Evolutionary conservation across 1,284 basidiomycete genomes (phyloP), one percentile per base, ranked within the genome.

Genomic region (Coniophora puteana): DNA sequence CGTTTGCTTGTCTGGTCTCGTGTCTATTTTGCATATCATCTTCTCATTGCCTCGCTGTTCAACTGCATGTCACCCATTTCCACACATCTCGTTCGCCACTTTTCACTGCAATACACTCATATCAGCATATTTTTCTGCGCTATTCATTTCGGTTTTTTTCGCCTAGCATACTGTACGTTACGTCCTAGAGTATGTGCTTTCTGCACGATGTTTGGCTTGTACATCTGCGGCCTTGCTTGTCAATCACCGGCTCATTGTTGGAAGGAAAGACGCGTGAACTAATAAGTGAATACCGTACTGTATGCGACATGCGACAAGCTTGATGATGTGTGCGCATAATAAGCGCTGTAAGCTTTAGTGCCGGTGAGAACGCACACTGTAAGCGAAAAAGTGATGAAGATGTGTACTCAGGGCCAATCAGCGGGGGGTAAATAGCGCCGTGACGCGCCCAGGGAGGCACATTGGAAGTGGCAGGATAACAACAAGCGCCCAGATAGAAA

Each of bases 121-220:
- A 66, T 62, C 61, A 61, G 66, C 61, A 58, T 59, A 49, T 48
- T 48, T 52, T 48, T 48, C 40, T 39, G 31, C 45, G 36, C 40
- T 40, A 21, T 50, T 52, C 48, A 43, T 51, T 46, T 49, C 48
- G 54, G 59, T n/a, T n/a, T n/a, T n/a, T 64, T 51, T 51, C 46
- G 21, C 40, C 44, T 52, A 55, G 60, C 61, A 63, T 58, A 58
- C 49, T 72, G 71, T 74, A 72, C 57, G 63, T 54, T 72, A 71
- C 63, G 64, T 29, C 54, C 48, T 46, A 29, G 27, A 27, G 28
- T 43, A 40, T 25, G 40, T 35, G 28, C 38, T 36, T 48, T 48
- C 11, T 23, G 23, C 43, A 41, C 43, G 39, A 36, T 25, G 16
- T 28, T 41, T 28, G 25, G 39, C 31, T 44, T 53, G 41, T 54